Conservation (phyloP, 2,329 filamentous ascomycete genomes). For the Macrophomina pseudophaseolina region DNA sequence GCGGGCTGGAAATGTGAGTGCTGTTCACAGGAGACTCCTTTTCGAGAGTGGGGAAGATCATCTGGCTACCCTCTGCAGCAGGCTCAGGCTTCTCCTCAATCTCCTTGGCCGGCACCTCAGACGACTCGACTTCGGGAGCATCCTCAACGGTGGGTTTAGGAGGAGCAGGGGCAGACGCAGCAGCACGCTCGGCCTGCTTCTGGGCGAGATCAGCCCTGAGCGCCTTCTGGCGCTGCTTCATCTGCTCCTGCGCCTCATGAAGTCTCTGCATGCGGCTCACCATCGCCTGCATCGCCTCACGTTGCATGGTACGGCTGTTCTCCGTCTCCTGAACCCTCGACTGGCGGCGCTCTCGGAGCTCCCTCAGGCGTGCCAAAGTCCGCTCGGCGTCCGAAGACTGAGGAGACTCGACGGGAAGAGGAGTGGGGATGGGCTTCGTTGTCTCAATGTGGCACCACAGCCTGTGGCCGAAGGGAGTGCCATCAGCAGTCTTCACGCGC, state of each 20-base stretch:
- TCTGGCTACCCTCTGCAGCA: constrained; percentile 62
- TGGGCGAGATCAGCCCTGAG: constrained; percentile 14
- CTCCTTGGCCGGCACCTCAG: constrained; percentile 3
- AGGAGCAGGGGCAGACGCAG: background rate
- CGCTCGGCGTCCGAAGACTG: constrained; percentile 22
- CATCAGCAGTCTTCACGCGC: constrained; percentile 83
- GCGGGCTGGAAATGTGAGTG: constrained; percentile 57
- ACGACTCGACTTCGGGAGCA: constrained; percentile 18
- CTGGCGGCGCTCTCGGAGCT: constrained; percentile 25
- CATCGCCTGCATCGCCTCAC: constrained; percentile 35
- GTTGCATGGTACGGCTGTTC: constrained; percentile 27
- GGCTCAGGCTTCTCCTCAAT: constrained; percentile 26
- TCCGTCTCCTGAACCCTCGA: constrained; percentile 27
- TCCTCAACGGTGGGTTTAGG: constrained; percentile 27
- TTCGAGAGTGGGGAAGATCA: constrained; percentile 97
- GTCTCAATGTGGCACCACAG: constrained; percentile 94
- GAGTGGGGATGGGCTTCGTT: constrained; percentile 18
- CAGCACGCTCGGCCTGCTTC: constrained; percentile 17
- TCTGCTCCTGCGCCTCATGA: constrained; percentile 32
- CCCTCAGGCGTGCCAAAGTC: constrained; percentile 20
- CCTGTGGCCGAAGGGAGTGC: constrained; percentile 85
- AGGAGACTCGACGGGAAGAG: constrained; percentile 20
- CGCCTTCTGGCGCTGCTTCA: constrained; percentile 27
- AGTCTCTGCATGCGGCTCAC: constrained; percentile 34
- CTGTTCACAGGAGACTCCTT: constrained; percentile 88